phyloP scores from a whole-genome alignment of 2,329 filamentous ascomycete species.

The Sporothrix pallida region DNA sequence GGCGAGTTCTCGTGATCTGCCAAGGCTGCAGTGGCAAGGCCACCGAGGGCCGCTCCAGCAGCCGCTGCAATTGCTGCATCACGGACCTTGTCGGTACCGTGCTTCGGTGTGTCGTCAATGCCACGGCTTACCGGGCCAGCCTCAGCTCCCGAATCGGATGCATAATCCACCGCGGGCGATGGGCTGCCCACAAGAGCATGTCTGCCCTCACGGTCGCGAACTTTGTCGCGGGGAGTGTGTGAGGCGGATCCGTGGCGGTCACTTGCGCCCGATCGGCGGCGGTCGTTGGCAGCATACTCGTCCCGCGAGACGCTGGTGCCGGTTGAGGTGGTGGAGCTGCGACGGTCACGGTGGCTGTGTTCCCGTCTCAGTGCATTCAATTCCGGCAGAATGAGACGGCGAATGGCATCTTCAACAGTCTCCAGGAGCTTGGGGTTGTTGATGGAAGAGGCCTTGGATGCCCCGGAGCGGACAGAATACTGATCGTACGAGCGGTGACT shows the following conservation, averaged over 20 bases:
- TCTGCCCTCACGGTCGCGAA: conserved; percentile 60
- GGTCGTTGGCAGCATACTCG: conserved; percentile 60
- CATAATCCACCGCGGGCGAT: conserved; percentile 42
- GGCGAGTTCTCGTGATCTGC: conserved; percentile 49
- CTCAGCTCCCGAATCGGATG: conserved; percentile 49
- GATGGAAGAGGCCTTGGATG: conserved; percentile 69
- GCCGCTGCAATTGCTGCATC: conserved; percentile 53
- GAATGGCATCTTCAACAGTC: conserved; percentile 91
- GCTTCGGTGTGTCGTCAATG: conserved; percentile 55
- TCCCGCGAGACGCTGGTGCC: conserved; percentile 61
- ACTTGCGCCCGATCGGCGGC: conserved; percentile 65
- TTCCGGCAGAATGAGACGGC: conserved; percentile 87
- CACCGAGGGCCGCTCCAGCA: conserved; percentile 51
- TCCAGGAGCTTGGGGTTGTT: conserved; percentile 91
- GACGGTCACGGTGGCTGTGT: conserved; percentile 75
- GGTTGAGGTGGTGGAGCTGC: conserved; percentile 67
- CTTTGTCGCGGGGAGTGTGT: conserved; percentile 34
- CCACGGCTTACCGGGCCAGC: not conserved
- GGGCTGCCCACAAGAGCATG: conserved; percentile 60
- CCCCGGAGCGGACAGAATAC: conserved; percentile 57
- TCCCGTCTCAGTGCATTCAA: conserved; percentile 90
- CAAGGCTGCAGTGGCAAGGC: conserved; percentile 47
- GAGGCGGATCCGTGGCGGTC: conserved; percentile 51
- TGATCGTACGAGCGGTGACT: conserved; percentile 63
- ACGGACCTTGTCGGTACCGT: conserved; percentile 52